phyloP scores from a whole-genome alignment of 495 filamentous ascomycete genomes.

The Apiosordaria backusii region DNA sequence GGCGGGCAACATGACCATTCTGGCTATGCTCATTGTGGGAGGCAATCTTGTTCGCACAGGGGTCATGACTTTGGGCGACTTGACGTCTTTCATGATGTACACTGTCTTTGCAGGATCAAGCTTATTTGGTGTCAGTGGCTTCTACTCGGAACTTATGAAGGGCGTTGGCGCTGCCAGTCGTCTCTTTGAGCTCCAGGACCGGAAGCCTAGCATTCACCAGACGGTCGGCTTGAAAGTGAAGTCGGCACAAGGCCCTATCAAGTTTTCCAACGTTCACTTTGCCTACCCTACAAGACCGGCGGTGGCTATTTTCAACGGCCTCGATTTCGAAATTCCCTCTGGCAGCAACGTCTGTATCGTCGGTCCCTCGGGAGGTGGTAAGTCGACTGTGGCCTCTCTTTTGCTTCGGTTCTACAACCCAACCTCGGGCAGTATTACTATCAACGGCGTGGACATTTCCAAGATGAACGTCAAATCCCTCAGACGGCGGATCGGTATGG shows the following conservation, averaged over 20 bases:
- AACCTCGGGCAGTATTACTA: constrained; percentile 69
- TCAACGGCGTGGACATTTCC: constrained; percentile 79
- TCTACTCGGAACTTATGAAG: constrained; percentile 98
- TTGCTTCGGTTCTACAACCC: constrained; percentile 89
- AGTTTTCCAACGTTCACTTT: constrained; percentile 79
- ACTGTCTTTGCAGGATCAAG: constrained; percentile 87
- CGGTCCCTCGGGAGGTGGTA: constrained; percentile 90
- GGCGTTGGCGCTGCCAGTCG: constrained; percentile 93
- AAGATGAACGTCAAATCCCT: constrained; percentile 91
- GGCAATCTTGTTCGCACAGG: constrained; percentile 85
- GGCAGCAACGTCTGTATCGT: constrained; percentile 95
- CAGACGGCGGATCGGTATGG: constrained; percentile 90
- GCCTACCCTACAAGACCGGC: constrained; percentile 88
- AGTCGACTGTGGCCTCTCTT: constrained; percentile 87
- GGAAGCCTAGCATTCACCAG: constrained; percentile 77
- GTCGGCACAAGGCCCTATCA: constrained; percentile 82
- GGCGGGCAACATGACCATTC: constrained; percentile 91
- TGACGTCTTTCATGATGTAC: constrained; percentile 99
- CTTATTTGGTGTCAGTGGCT: constrained; percentile 88
- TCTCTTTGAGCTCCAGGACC: constrained; percentile 93
- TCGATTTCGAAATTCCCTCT: constrained; percentile 86
- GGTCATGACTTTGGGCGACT: constrained; percentile 80
- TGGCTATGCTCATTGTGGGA: constrained; percentile 87
- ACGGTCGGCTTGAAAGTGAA: constrained; percentile 73
- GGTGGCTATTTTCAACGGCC: constrained; percentile 82